These are phyloP conservation scores for Tricladium varicosporioides DNA, from an alignment of 2,329 filamentous ascomycete species.

Conservation along the genomic window DNA sequence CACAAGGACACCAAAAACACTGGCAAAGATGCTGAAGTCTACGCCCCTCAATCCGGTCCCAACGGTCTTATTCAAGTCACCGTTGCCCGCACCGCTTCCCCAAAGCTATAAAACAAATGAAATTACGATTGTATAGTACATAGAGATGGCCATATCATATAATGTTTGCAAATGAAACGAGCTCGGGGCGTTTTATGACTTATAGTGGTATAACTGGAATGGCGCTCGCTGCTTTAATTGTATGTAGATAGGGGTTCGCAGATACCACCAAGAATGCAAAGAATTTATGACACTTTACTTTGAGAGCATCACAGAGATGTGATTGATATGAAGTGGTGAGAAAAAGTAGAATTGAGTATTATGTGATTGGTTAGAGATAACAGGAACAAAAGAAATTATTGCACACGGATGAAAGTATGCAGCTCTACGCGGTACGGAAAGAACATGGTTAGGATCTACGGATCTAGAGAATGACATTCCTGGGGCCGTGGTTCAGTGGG, in stretches of 20 bases:
- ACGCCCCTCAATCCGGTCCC: conserved; percentile 86
- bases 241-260: neutral
- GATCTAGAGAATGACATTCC: too few relatives aligned
- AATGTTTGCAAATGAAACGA: too few relatives aligned
- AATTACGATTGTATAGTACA: conserved; percentile 2
- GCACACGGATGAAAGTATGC: too few relatives aligned
- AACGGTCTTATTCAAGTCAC: conserved; percentile 96
- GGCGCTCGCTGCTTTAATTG: neutral
- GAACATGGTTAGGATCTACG: too few relatives aligned
- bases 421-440: too few relatives aligned
- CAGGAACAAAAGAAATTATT: too few relatives aligned
- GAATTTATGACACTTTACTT: neutral
- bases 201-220: neutral
- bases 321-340: too few relatives aligned
- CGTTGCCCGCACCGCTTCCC: conserved; percentile 55
- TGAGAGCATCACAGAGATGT: too few relatives aligned
- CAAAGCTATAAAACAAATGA: conserved; percentile 26
- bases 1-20: conserved; percentile 95
- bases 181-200: neutral
- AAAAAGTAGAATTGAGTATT: too few relatives aligned
- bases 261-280: neutral
- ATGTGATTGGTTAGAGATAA: too few relatives aligned
- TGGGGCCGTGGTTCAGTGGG: too few relatives aligned
- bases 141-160: neutral
- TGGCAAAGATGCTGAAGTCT: conserved; percentile 92